These are phyloP conservation scores for Xylariaceae sp. DNA, from an alignment of 2,329 filamentous ascomycete species.

Conservation along the genomic window DNA sequence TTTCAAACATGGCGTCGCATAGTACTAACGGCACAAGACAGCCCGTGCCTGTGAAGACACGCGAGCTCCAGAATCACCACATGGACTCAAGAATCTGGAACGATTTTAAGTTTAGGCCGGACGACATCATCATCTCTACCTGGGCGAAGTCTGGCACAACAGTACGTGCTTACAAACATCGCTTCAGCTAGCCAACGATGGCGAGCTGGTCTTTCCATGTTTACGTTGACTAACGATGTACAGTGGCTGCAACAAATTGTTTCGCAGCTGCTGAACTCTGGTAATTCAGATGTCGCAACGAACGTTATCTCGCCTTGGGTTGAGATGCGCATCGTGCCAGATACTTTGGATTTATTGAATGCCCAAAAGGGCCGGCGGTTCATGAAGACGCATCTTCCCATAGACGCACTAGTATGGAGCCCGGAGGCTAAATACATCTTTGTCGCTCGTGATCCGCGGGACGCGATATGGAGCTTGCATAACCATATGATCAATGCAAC, in stretches of 20 bases:
- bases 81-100: neutral
- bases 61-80: neutral
- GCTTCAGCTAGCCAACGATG: neutral
- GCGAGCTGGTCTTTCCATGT: neutral
- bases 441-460: conserved; percentile 1
- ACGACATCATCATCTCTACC: neutral
- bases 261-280: neutral
- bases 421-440: conserved; percentile 6
- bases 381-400: conserved; percentile 8
- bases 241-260: neutral
- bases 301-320: neutral
- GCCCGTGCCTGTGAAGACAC: neutral
- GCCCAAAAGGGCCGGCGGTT: conserved; percentile 1
- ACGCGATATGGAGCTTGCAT: conserved; percentile 5
- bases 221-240: neutral
- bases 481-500: neutral
- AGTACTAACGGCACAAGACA: too few relatives aligned
- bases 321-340: neutral
- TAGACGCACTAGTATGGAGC: conserved; percentile 2
- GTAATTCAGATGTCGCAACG: neutral
- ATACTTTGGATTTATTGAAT: neutral
- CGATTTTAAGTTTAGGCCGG: neutral
- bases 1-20: too few relatives aligned
- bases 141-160: neutral
- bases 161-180: neutral